These are phyloP conservation scores for Osmanthus fragrans DNA, from an alignment of 257 asterid species.

Conservation along the genomic window DNA sequence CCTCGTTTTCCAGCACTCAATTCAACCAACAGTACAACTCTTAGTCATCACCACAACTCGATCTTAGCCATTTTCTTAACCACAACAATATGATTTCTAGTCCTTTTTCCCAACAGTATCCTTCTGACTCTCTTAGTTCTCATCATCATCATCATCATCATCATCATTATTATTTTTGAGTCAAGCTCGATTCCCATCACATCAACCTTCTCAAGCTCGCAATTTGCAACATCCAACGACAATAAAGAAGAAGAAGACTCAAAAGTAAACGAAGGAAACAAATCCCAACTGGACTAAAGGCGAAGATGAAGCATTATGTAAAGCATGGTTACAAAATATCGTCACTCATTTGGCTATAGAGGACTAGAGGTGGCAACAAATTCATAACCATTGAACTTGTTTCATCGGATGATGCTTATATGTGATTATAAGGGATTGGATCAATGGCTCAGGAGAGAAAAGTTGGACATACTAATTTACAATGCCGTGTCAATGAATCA, in stretches of 20 bases:
- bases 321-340: background rate
- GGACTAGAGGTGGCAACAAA: too few relatives aligned
- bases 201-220: background rate
- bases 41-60: too few relatives aligned
- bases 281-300: background rate
- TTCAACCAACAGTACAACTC: too few relatives aligned
- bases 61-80: too few relatives aligned
- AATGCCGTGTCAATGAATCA: too few relatives aligned
- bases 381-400: background rate
- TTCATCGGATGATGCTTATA: background rate
- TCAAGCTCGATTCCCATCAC: background rate
- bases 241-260: background rate
- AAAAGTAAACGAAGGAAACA: background rate
- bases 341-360: too few relatives aligned
- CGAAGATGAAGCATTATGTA: background rate
- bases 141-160: too few relatives aligned
- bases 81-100: too few relatives aligned
- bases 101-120: background rate
- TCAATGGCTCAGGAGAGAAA: too few relatives aligned
- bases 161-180: background rate
- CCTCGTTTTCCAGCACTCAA: too few relatives aligned
- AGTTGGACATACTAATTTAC: too few relatives aligned
- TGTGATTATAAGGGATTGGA: background rate
- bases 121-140: background rate
- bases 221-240: background rate